Evolutionary conservation across 2,329 filamentous ascomycete genomes (phyloP), one percentile per base, ranked within the genome.

Genomic region (Neoarthrinium moseri): DNA sequence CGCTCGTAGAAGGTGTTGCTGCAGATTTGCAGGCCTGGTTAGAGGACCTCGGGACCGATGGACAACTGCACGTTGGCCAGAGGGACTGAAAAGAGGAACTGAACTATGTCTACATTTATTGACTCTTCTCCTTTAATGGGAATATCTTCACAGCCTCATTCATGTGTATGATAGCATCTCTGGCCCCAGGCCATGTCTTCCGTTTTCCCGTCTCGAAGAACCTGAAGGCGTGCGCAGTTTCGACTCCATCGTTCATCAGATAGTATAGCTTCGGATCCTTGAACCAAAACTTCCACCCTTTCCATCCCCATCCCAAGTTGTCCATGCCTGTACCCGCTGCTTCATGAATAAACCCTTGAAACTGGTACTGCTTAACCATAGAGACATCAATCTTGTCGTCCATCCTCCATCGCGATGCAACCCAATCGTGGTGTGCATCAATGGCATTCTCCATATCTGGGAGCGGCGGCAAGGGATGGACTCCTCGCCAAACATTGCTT

Each of bases 221-320:
- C 4, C 70, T 58, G 53, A 65, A 70, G 13, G 65, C 61, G 38
- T 69, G 64, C 4, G 68, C 64, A 4, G 68, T 71, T 52, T 69
- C 65, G 4, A 72, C 59, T 0, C 68, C 69, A 3, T 61, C 56
- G 45, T 67, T 66, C 54, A 72, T 59, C 27, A 71, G 29, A 10
- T 64, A 60, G 13, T 58, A 69, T 49, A 72, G 61, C 46, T 57
- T 56, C 22, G 58, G 59, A 32, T 72, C 64, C 33, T 51, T 50
- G 36, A 64, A 56, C 68, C 69, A 72, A 30, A 71, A 69, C 34
- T 58, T 56, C 71, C 71, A 74, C 0, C 67, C 69, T 13, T 59
- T 58, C 58, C 51, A 60, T 2, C 68, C 68, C 60, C 67, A 72
- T 0, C 68, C 65, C 2, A 74, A 45, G 10, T 67, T 65, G 48